A percentile compares a stretch with the other conserved stretches of the same genome.
phyloP scores from a whole-genome alignment of 768 basidiomycete genomes.

The Xerocomellus intermedius region DNA sequence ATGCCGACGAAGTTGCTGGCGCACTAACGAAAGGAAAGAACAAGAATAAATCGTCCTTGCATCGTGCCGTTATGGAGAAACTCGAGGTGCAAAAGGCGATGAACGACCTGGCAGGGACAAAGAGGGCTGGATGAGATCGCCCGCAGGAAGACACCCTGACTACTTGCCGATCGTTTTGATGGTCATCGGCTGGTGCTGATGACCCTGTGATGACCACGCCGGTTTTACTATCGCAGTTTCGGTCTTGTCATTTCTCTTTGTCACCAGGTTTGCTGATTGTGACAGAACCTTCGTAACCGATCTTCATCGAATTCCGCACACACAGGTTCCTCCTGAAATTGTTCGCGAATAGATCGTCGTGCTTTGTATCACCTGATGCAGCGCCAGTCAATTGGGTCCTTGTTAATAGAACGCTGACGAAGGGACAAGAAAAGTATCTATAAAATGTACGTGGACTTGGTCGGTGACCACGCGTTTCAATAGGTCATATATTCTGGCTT shows the following conservation, averaged over 20 bases:
- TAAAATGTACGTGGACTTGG: neutral
- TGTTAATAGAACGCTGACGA: neutral
- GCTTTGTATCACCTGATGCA: neutral
- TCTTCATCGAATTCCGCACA: neutral
- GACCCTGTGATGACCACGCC: neutral
- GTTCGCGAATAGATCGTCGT: neutral
- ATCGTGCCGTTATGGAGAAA: constrained; percentile 71
- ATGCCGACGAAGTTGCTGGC: constrained; percentile 10
- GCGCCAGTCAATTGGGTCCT: neutral
- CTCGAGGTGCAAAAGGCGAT: constrained; percentile 74
- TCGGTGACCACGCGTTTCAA: neutral
- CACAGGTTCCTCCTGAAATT: neutral
- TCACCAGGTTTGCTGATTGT: neutral
- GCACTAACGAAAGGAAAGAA: constrained; percentile 28
- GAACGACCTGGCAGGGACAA: constrained; percentile 42
- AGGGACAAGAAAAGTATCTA: neutral
- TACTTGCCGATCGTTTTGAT: neutral
- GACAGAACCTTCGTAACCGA: neutral
- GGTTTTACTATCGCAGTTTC: neutral
- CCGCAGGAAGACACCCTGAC: neutral
- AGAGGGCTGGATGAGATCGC: constrained; percentile 19
- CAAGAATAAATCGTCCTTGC: constrained; percentile 60
- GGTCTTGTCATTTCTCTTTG: neutral
- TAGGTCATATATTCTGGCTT: neutral
- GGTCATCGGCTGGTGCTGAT: neutral